Conservation (phyloP, 108 stramenopile species). For the Seminavis robusta region DNA sequence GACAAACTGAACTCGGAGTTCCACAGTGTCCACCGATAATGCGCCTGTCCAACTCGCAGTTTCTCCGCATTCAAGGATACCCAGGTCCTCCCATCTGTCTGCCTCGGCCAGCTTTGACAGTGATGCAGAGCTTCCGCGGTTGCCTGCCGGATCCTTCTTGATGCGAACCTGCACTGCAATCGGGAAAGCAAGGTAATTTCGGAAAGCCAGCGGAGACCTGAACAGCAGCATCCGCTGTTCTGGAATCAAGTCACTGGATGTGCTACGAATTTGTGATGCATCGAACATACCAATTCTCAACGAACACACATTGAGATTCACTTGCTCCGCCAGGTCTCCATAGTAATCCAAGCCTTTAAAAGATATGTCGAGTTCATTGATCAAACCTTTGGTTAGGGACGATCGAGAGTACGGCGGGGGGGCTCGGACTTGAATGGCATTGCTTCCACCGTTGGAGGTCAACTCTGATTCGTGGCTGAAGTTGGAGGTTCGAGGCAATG, state of each 20-base stretch:
- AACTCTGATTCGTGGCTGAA: constrained; percentile 13
- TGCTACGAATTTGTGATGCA: constrained; percentile 18
- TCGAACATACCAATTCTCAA: constrained; percentile 35
- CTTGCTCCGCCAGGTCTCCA: not conserved
- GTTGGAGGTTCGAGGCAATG: constrained; percentile 10
- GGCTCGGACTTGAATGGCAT: constrained; percentile 10
- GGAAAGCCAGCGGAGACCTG: constrained; percentile 28
- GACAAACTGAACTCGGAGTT: constrained; percentile 36
- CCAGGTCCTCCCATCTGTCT: constrained; percentile 46
- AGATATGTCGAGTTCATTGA: constrained; percentile 27
- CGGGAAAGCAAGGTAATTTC: constrained; percentile 48
- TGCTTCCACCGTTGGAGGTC: not conserved
- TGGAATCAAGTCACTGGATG: too few species aligned
- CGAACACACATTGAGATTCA: constrained; percentile 32
- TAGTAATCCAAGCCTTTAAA: not conserved
- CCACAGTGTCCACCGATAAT: constrained; percentile 25
- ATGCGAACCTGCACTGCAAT: constrained; percentile 49
- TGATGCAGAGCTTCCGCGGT: not conserved
- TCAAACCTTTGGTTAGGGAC: constrained; percentile 33
- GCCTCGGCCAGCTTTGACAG: constrained; percentile 5
- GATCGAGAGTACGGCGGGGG: constrained; percentile 38
- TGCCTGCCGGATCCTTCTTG: constrained; percentile 9
- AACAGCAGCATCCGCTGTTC: constrained; percentile 44
- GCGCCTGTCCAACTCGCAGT: constrained; percentile 44
- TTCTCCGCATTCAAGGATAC: constrained; percentile 38